Percentiles rank a stretch among this genome's conserved stretches.
phyloP scores from a whole-genome alignment of 1,284 basidiomycete species.

The Cryptococcus deneoformans region DNA sequence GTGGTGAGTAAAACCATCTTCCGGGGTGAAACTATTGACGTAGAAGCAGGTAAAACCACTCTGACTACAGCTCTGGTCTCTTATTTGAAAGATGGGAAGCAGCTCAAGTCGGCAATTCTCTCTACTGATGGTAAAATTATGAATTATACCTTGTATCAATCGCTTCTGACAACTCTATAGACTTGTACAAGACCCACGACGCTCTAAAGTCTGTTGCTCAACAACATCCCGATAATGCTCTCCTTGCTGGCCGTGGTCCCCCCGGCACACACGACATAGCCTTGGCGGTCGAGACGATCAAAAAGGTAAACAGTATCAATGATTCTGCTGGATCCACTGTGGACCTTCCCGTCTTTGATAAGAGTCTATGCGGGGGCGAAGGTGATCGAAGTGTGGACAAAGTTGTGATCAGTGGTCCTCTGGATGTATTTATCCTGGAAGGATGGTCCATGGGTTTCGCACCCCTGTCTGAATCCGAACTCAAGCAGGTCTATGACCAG shows the following conservation, averaged over 20 bases:
- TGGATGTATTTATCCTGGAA: conserved; percentile 79
- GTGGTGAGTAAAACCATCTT: conserved; percentile 6
- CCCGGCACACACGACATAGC: conserved; percentile 44
- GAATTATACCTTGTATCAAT: neutral
- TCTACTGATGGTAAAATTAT: conserved; percentile 34
- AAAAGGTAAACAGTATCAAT: conserved; percentile 19
- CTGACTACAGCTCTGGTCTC: conserved; percentile 31
- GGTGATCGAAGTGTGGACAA: conserved; percentile 68
- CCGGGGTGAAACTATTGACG: conserved; percentile 9
- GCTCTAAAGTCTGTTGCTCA: conserved; percentile 28
- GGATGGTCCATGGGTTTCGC: conserved; percentile 55
- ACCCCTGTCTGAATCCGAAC: conserved; percentile 21
- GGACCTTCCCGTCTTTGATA: conserved; percentile 78
- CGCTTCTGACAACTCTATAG: conserved; percentile 10
- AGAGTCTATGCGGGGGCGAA: conserved; percentile 70
- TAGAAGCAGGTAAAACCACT: conserved; percentile 31
- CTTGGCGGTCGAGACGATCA: conserved; percentile 14
- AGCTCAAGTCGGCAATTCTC: conserved; percentile 27
- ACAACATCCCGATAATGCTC: conserved; percentile 29
- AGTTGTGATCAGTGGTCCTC: conserved; percentile 45
- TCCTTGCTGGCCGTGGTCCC: conserved; percentile 43
- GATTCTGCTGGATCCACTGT: conserved; percentile 41
- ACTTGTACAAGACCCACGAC: conserved; percentile 36
- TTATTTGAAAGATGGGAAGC: conserved; percentile 18
- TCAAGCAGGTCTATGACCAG: conserved; percentile 48